Percentiles rank a stretch among this genome's conserved stretches.
phyloP scores from a whole-genome alignment of 805 yeast species.

The Yamadazyma takamatsuzukensis region DNA sequence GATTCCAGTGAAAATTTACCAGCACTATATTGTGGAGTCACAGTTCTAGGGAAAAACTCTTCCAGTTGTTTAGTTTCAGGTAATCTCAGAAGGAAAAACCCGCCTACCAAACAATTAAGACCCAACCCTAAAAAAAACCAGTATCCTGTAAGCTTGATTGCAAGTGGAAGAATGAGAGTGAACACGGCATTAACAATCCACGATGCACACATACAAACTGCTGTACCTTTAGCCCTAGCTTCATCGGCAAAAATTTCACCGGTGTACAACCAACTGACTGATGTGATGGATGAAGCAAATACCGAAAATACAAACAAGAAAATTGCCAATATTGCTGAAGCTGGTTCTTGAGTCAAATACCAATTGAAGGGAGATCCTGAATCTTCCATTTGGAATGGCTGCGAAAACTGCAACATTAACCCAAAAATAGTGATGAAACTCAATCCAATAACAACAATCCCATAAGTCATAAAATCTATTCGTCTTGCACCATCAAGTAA shows the following conservation, averaged over 20 bases:
- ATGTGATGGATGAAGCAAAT: conserved; percentile 43
- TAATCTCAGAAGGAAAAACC: conserved; percentile 27
- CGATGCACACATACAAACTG: conserved; percentile 43
- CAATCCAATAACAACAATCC: conserved; percentile 33
- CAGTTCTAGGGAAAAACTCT: no score
- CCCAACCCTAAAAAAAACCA: conserved; percentile 41
- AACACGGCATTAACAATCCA: conserved; percentile 40
- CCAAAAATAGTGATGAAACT: conserved; percentile 32
- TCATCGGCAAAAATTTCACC: conserved; percentile 46
- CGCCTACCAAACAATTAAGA: conserved; percentile 24
- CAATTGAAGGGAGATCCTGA: conserved; percentile 9
- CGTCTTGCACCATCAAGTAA: conserved; percentile 43
- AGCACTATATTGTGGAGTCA: no score
- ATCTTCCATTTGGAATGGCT: neutral
- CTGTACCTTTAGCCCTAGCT: conserved; percentile 45
- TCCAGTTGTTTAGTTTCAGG: conserved; percentile 41
- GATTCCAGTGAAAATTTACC: no score
- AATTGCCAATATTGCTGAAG: conserved; percentile 41
- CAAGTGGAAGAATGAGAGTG: conserved; percentile 38
- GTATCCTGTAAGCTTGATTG: conserved; percentile 32
- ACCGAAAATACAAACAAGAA: conserved; percentile 44
- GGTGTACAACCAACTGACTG: conserved; percentile 49
- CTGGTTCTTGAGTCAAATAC: conserved; percentile 23
- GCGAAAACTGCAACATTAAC: conserved; percentile 29
- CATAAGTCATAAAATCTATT: conserved; percentile 45